Base-by-base conservation (phyloP, 257 asterid species). In the Sherardia arvensis region DNA sequence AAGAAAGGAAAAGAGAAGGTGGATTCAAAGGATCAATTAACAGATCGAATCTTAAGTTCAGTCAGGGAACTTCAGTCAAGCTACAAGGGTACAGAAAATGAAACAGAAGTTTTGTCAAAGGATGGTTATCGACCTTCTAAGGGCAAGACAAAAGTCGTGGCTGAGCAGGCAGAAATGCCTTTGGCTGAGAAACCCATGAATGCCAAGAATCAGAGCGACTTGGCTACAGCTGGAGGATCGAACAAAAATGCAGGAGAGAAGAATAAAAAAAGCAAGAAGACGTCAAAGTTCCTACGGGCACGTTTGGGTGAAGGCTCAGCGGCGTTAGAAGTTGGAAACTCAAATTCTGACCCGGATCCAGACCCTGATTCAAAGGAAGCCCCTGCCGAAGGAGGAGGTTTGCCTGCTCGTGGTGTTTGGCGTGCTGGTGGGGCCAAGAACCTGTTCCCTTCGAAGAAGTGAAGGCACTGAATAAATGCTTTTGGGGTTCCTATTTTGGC, bases 241-340 rank as follows among this genome's bases (percentile, higher is more conserved):
- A 69, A 56, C 74, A 80, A 80, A 55, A 80, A 17, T 63, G 43
- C 66, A 11, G 77, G 81, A 53, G 76, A 71, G 57, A 80, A 79
- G 29, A 76, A 76, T 70, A 85, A 90, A 85, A 91, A 82, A 65
- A 70, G 74, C 63, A 93, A 90, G 86, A 93, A 87, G 74, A 85
- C 90, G 22, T 81, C 99, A 0, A 92, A 92, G 78, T 92, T 92
- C 72, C 83, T 68, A 56, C 78, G 99, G 71, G 82, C 72, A 22
- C 96, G 97, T 25, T 80, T 93, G 57, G 99, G 97, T 20, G 95
- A 90, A 67, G 92, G 85, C 51, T 81, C 94, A 43, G 75, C 67
- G 9, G 88, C 83, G 23, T 64, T 84, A 65, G 88, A 90, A 73
- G 67, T 78, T 53, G 78, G 51, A 65, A 77, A 71, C 67, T 33